Percentiles rank a stretch among this genome's conserved stretches.
phyloP scores from a whole-genome alignment of 768 basidiomycete genomes.

The Lactifluus subvellereus region DNA sequence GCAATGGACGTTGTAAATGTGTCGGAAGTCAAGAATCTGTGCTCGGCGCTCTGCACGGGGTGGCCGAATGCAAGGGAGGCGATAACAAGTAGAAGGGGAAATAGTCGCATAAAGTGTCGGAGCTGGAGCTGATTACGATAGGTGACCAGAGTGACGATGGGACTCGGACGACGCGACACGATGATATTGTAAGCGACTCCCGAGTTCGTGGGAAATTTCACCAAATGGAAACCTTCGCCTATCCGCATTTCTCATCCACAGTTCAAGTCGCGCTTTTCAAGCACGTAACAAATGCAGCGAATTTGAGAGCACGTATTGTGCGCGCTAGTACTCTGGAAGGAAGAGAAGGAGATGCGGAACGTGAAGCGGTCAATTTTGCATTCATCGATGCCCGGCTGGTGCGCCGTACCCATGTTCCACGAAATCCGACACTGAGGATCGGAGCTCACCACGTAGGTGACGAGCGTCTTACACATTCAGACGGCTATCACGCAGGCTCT shows the following conservation, averaged over 20 bases:
- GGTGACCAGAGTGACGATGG: too few relatives aligned
- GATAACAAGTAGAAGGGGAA: slow-evolving; percentile 19
- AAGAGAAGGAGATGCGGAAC: slow-evolving; percentile 55
- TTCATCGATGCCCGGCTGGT: slow-evolving; percentile 87
- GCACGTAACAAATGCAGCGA: slow-evolving; percentile 55
- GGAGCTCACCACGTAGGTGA: slow-evolving; percentile 49
- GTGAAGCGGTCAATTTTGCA: slow-evolving; percentile 80
- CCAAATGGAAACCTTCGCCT: slow-evolving; percentile 50
- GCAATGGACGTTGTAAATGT: slow-evolving; percentile 50
- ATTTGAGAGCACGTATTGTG: slow-evolving; percentile 61
- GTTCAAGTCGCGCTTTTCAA: slow-evolving; percentile 64
- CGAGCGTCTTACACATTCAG: slow-evolving; percentile 72
- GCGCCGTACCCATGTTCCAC: slow-evolving; percentile 3
- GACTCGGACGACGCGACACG: background rate
- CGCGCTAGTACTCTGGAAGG: slow-evolving; percentile 58
- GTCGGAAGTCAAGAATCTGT: slow-evolving; percentile 46
- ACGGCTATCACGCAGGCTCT: slow-evolving; percentile 81
- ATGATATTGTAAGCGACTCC: background rate
- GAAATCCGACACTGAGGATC: slow-evolving; percentile 6
- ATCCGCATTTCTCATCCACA: slow-evolving; percentile 44
- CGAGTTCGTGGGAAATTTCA: slow-evolving; percentile 16
- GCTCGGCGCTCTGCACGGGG: slow-evolving; percentile 26
- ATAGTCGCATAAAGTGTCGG: slow-evolving; percentile 3
- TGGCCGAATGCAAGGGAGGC: slow-evolving; percentile 21
- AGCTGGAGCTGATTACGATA: too few relatives aligned